A percentile compares a stretch with the other conserved stretches of the same genome.
These are phyloP conservation scores for Phytophthora pisi DNA, from an alignment of 352 stramenopile species.

Conservation along the genomic window DNA sequence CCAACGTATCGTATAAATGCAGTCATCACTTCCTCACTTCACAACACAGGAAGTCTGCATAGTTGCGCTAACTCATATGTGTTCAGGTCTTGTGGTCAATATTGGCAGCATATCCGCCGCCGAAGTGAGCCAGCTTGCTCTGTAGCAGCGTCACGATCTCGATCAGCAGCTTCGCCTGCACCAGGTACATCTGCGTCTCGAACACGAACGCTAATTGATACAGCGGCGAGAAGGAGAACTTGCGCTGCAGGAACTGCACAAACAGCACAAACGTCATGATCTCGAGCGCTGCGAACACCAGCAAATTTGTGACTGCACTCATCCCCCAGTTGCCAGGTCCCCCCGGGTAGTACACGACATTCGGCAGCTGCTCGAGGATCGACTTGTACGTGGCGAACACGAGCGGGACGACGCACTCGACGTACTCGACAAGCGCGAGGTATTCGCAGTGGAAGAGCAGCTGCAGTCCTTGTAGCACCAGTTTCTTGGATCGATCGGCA, in stretches of 20 bases:
- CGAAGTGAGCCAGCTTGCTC: conserved; percentile 1
- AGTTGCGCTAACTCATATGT: too few species aligned
- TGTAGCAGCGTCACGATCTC: conserved; percentile 6
- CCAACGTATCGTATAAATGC: too few species aligned
- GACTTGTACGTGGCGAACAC: conserved; percentile 41
- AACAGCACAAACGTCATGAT: conserved; percentile 35
- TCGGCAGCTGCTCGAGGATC: conserved; percentile 39
- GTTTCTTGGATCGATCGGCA: not conserved
- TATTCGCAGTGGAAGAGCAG: conserved; percentile 48
- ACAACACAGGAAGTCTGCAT: too few species aligned
- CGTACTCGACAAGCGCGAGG: conserved; percentile 42
- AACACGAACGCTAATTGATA: conserved; percentile 15
- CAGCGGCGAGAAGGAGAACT: conserved; percentile 7
- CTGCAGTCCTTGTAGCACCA: conserved; percentile 27
- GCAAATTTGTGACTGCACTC: not conserved
- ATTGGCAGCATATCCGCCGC: conserved; percentile 1
- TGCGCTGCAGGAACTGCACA: conserved; percentile 21
- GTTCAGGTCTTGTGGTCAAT: conserved; percentile 2
- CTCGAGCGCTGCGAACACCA: conserved; percentile 40
- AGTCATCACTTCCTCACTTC: not conserved
- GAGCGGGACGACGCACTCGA: conserved; percentile 45
- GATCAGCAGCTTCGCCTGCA: conserved; percentile 4
- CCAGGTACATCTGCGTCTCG: conserved; percentile 3
- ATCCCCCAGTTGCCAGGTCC: conserved; percentile 12
- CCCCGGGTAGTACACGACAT: conserved; percentile 39